Base-by-base conservation (phyloP, 305 asterid species). In the Solanum hybrid region DNA sequence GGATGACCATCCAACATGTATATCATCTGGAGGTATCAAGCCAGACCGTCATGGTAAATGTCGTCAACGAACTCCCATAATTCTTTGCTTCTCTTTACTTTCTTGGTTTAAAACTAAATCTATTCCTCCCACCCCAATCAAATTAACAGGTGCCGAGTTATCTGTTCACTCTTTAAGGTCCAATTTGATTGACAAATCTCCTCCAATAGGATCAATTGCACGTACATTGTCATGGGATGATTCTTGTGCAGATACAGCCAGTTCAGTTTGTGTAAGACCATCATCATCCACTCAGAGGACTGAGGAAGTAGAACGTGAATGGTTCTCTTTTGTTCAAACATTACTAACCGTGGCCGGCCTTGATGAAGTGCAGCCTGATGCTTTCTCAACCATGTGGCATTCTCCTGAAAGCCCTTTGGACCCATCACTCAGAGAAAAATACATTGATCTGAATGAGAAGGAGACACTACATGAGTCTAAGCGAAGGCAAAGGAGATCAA, bases 151-250 rank as follows among this genome's bases (percentile, higher is more conserved):
- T 69, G 11, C 95, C 11, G 95, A 92, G 90, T 89, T 92, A 90
- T 92, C 91, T 29, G 91, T 40, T 72, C 92, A 92, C 87, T 77
- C 91, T 22, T 35, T 91, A 15, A 90, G 90, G 91, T 95, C 94
- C 88, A 94, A 94, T 92, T 92, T 95, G 93, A 95, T 95, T 36
- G 98, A 95, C 92, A 96, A 96, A 90, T 97, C 99, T 80, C 99
- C 98, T 15, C 98, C 96, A 4, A 96, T 96, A 90, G 99, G 99
- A 87, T 95, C 99, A 80, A 92, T 97, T 64, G 93, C 99, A 6
- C 98, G 98, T 24, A 93, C 98, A 72, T 94, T 95, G 31, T 93
- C 97, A 86, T 94, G 95, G 96, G 95, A 95, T 0, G 96, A 95
- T 78, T 91, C 95, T 51, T 92, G 95, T 91, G 88, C 91, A 86